phyloP scores from a whole-genome alignment of 1,284 basidiomycete species.

The Farysia itapuensis region DNA sequence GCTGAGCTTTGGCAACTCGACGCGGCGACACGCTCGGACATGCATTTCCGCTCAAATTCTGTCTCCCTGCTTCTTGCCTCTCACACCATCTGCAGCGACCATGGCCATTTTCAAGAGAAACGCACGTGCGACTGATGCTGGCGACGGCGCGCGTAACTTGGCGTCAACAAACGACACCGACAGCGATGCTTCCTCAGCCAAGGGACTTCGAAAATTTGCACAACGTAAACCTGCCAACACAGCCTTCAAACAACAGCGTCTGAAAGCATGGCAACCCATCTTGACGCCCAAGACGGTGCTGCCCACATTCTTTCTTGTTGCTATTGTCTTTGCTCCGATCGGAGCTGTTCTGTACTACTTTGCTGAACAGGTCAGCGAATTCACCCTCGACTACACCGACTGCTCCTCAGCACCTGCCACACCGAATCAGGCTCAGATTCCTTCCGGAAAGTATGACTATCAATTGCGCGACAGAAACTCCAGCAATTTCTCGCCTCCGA shows the following conservation, averaged over 20 bases:
- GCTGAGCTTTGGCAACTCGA: too few species aligned
- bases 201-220: conserved; percentile 48
- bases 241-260: conserved; percentile 97
- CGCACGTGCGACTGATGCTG: conserved; percentile 33
- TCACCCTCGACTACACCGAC: conserved; percentile 91
- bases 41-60: too few species aligned
- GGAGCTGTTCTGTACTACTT: conserved; percentile 75
- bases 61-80: too few species aligned
- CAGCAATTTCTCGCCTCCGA: conserved; percentile 55
- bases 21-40: too few species aligned
- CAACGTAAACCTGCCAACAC: conserved; percentile 67
- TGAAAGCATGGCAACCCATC: conserved; percentile 99
- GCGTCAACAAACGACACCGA: conserved; percentile 24
- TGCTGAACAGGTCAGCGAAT: conserved; percentile 72
- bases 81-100: too few species aligned
- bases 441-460: conserved; percentile 72
- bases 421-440: conserved; percentile 65
- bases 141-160: conserved; percentile 11
- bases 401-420: conserved; percentile 63
- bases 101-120: conserved; percentile 45
- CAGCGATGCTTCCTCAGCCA: conserved; percentile 28
- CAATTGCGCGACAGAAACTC: conserved; percentile 58
- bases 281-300: conserved; percentile 95
- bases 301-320: conserved; percentile 92
- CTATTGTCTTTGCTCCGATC: conserved; percentile 91